Evolutionary conservation across 2,329 filamentous ascomycete species (phyloP).

Genomic region (Colletotrichum sp.): DNA sequence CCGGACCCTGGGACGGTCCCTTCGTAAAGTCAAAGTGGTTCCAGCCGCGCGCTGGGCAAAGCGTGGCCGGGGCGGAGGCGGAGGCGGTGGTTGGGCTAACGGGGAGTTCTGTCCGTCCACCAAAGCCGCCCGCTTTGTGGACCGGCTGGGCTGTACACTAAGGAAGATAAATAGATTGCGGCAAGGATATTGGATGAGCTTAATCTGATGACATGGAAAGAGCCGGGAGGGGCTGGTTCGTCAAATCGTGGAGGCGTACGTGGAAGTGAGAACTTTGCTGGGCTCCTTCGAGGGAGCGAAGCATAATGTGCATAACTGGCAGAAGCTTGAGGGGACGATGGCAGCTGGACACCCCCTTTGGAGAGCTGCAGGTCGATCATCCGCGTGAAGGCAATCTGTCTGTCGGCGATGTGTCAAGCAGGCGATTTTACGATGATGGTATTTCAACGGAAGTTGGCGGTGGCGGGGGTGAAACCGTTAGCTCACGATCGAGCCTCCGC

Average conservation of each 20-base stretch:
- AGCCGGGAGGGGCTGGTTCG: background rate
- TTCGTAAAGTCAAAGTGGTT: background rate
- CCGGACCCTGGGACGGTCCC: background rate
- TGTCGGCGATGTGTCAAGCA: background rate
- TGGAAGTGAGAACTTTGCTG: background rate
- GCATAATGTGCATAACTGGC: background rate
- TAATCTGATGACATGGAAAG: background rate
- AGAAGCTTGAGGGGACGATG: background rate
- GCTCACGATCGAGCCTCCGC: background rate
- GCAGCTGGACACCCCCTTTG: background rate
- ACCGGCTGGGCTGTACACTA: background rate
- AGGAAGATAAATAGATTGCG: background rate
- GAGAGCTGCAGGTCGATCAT: background rate
- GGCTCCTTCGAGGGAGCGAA: background rate
- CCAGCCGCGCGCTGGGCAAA: background rate
- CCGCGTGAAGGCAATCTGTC: no score
- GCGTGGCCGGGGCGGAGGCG: background rate
- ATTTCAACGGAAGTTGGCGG: background rate
- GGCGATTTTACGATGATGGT: background rate
- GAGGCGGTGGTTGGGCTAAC: background rate
- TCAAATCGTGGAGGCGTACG: background rate
- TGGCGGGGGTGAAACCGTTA: background rate
- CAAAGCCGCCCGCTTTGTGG: background rate
- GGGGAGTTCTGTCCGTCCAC: background rate
- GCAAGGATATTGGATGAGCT: background rate